Evolutionary conservation across 306 rosid species (phyloP).

Genomic region (Malus sieversii): DNA sequence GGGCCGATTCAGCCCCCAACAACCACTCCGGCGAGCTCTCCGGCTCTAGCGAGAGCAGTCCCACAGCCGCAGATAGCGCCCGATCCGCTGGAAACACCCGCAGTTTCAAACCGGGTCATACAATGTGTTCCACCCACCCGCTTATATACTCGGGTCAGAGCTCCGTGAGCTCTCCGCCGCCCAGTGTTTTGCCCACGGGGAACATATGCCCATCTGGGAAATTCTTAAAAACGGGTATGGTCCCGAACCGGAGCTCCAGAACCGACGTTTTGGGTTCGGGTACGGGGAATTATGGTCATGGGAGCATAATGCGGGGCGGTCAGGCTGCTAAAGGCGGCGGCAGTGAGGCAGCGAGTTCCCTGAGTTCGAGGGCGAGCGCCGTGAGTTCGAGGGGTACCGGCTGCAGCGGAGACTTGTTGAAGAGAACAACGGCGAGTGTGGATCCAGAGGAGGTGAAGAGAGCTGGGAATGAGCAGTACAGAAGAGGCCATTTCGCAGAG

Average conservation of each 20-base stretch:
- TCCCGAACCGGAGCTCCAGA: conserved; percentile 37
- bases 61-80: conserved; percentile 46
- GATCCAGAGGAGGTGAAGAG: conserved; percentile 85
- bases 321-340: conserved; percentile 22
- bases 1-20: conserved; percentile 49
- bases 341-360: conserved; percentile 2
- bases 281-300: conserved; percentile 76
- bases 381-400: not conserved
- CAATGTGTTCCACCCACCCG: conserved; percentile 42
- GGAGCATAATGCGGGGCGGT: conserved; percentile 88
- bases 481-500: conserved; percentile 57
- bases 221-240: conserved; percentile 59
- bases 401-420: conserved; percentile 25
- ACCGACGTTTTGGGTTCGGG: conserved; percentile 78
- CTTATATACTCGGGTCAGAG: conserved; percentile 53
- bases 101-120: conserved; percentile 40
- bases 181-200: conserved; percentile 68
- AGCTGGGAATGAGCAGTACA: conserved; percentile 78
- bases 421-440: conserved; percentile 31
- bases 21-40: conserved; percentile 89
- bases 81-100: conserved; percentile 39
- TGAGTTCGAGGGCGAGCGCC: not conserved
- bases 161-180: conserved; percentile 58
- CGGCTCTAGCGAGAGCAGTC: conserved; percentile 77
- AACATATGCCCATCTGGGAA: conserved; percentile 90